Evolutionary conservation across 73 alveolate species (phyloP).

Genomic region (Strombidium stylifer): DNA sequence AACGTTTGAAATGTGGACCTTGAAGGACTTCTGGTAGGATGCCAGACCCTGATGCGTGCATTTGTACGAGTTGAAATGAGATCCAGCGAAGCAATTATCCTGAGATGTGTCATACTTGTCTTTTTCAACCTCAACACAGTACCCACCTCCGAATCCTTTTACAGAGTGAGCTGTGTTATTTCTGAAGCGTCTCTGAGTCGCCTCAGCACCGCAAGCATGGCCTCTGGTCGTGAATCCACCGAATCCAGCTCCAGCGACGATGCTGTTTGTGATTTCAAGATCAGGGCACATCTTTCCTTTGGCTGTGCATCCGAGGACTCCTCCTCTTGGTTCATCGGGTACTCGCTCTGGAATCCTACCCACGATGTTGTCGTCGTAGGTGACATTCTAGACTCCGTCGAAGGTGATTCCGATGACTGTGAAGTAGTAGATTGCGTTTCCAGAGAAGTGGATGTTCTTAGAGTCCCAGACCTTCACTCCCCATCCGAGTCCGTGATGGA

Average conservation of each 20-base stretch:
- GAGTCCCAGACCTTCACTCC: not conserved
- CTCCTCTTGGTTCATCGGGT: not conserved
- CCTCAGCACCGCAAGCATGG: not conserved
- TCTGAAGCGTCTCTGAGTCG: not conserved
- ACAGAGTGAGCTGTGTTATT: slow-evolving; percentile 2
- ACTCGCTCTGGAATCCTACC: not conserved
- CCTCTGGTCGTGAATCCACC: not conserved
- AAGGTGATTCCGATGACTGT: not conserved
- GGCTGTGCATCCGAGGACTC: not conserved
- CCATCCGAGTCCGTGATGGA: slow-evolving; percentile 1
- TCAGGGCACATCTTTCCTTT: not conserved
- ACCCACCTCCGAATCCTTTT: not conserved
- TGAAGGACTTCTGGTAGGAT: not conserved
- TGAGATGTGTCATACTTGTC: not conserved
- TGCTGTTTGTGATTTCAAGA: not conserved
- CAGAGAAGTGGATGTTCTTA: not conserved
- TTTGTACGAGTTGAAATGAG: slow-evolving; percentile 13
- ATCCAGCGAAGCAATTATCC: slow-evolving; percentile 14
- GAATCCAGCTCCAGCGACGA: slow-evolving; percentile 31
- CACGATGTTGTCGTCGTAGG: not conserved
- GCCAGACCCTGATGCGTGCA: not conserved
- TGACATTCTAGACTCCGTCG: not conserved
- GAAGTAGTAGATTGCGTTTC: not conserved
- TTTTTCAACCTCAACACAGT: no score
- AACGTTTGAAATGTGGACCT: slow-evolving; percentile 1